Evolutionary conservation across 805 yeast species (phyloP), one percentile per base, ranked within the genome.

Genomic region (Saccharomycodes ludwigii): DNA sequence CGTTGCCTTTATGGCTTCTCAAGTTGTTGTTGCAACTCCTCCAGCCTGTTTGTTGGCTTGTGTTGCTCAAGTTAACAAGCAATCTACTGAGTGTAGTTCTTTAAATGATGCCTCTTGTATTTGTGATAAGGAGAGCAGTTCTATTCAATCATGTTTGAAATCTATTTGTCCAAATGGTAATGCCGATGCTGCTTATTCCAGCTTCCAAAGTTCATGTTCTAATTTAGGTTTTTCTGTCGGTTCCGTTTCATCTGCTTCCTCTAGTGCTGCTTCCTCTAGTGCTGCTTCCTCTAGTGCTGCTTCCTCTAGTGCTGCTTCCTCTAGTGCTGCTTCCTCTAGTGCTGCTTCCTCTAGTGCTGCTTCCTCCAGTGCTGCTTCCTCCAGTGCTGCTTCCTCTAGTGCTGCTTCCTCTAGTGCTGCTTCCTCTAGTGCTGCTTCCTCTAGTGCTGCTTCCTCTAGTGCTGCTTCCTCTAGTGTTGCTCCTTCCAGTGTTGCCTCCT

Each of bases 21-120:
- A 38, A 25, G 52, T 35, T 27, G 66, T 67, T 19, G 69, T 73
- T 28, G 76, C 81, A 33, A 65, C 88, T 34, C 91, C 95, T 31
- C 95, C 95, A 38, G 95, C 95, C 23, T 85, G 95, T 65, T 61
- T 85, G 43, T 65, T 85, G 54, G 93, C 94, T 24, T 84, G 95
- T 70, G 88, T 81, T 37, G 68, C 83, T 35, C 66, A 71, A 47
- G 86, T 79, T 34, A 63, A 68, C 40, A 68, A 68, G 52, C 39
- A 44, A 5, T 65, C 74, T 11, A 56, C 71, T 25, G 38, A 60
- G 29, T 80, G 91, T 58, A 43, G 60, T 37, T 62, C 74, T 35
- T 54, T 83, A 54, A 70, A 69, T 54, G 73, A 79, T 48, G 62
- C 82, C 42, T 46, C 59, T 26, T 84, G 94, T 65, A 58, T 80